These are phyloP conservation scores for Cadophora sp. DNA, from an alignment of 2,329 filamentous ascomycete species.

Conservation along the genomic window DNA sequence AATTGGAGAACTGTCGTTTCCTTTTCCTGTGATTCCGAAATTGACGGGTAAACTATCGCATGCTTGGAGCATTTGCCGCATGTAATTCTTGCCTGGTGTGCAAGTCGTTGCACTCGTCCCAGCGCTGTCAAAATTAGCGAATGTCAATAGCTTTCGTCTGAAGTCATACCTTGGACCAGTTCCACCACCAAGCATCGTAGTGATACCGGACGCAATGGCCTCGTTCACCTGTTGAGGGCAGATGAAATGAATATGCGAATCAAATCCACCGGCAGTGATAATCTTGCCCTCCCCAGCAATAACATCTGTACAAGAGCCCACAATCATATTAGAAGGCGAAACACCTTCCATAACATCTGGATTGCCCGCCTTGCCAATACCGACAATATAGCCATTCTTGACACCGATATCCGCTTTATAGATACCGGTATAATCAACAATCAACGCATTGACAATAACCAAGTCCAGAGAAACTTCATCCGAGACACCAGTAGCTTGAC, in stretches of 20 bases:
- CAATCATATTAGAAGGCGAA: slow-evolving; percentile 72
- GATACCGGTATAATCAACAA: slow-evolving; percentile 91
- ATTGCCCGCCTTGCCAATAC: slow-evolving; percentile 93
- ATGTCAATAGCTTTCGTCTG: not conserved
- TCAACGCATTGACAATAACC: slow-evolving; percentile 86
- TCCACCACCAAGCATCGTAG: slow-evolving; percentile 88
- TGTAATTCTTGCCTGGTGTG: slow-evolving; percentile 83
- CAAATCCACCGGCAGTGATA: slow-evolving; percentile 86
- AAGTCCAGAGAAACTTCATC: slow-evolving; percentile 80
- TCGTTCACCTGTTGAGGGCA: slow-evolving; percentile 92
- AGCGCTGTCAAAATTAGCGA: slow-evolving; percentile 58
- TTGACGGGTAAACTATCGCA: slow-evolving; percentile 84
- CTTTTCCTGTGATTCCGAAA: slow-evolving; percentile 90
- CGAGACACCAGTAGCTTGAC: slow-evolving; percentile 79
- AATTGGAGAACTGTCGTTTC: slow-evolving; percentile 77
- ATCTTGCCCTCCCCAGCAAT: slow-evolving; percentile 91
- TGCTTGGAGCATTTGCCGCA: slow-evolving; percentile 89
- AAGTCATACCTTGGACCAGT: slow-evolving; percentile 79
- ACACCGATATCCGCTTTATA: slow-evolving; percentile 97
- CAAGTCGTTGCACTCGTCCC: slow-evolving; percentile 93
- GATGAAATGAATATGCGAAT: slow-evolving; percentile 93
- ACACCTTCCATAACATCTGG: slow-evolving; percentile 97
- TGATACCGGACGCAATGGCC: slow-evolving; percentile 83
- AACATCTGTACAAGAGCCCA: slow-evolving; percentile 90
- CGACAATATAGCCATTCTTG: slow-evolving; percentile 84